phyloP scores from a whole-genome alignment of 495 filamentous ascomycete genomes.

The Beverwykella pulmonaria region DNA sequence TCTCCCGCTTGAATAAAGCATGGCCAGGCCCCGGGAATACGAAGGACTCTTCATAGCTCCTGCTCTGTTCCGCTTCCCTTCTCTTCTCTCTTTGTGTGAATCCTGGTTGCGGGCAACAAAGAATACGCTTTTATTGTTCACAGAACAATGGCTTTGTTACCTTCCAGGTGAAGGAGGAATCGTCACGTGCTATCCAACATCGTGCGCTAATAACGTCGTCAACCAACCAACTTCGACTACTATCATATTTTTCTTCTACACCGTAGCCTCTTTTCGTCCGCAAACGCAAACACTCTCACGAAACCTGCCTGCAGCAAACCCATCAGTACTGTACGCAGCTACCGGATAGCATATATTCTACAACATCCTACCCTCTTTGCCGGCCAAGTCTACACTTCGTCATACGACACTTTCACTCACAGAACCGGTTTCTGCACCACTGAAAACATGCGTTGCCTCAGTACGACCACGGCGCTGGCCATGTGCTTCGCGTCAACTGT shows the following conservation, averaged over 20 bases:
- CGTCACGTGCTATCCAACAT: conserved; percentile 16
- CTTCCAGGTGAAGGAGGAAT: background rate
- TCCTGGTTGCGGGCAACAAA: conserved; percentile 24
- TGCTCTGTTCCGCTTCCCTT: background rate
- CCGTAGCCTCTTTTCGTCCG: background rate
- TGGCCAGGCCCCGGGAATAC: conserved; percentile 2
- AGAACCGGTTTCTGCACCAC: background rate
- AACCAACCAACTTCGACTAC: conserved; percentile 10
- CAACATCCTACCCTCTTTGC: background rate
- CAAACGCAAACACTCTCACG: background rate
- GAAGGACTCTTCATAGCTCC: background rate
- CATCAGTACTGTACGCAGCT: background rate
- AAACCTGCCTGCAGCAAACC: background rate
- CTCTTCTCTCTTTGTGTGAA: conserved; percentile 7
- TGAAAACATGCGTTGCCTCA: conserved; percentile 6
- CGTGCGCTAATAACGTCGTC: conserved; percentile 11
- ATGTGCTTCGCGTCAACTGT: conserved; percentile 35
- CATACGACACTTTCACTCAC: background rate
- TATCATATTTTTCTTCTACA: conserved; percentile 4
- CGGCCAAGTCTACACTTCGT: background rate
- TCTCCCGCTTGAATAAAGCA: conserved; percentile 31
- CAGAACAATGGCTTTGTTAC: conserved; percentile 26
- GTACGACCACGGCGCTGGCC: conserved; percentile 41
- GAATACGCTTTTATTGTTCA: background rate
- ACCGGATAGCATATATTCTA: background rate